Evolutionary conservation across 1,139 yeast genomes (phyloP), one percentile per base, ranked within the genome.

Genomic region (Nakaseomyces kungkrabaensis): DNA sequence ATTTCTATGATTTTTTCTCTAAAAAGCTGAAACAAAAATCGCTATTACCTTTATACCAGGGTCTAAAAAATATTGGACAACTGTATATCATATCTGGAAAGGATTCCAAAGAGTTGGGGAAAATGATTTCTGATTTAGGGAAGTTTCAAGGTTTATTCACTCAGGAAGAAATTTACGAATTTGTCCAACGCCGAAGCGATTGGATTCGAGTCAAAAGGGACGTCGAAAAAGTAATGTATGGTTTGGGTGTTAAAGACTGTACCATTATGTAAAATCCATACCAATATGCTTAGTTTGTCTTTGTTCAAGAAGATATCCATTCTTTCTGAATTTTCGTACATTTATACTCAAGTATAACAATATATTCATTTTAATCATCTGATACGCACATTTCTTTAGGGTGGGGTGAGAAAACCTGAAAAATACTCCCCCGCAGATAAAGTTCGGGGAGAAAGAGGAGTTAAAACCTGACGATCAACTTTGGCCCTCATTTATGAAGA

Each of bases 161-260:
- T 40, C 96, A 95, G 48, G 98, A 92, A 59, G 98, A 92, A 59
- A 84, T 92, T 29, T 85, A 87, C 61, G 96, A 89, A 61, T 86
- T 90, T 70, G 95, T 89, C 4, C 92, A 86, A 59, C 73, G 95
- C 54, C 73, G 98, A 51, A 77, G 81, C 45, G 98, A 92, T 63
- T 92, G 98, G 98, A 68, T 77, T 0, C 63, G 72, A 44, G 86
- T 92, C 41, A 81, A 79, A 57, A 74, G 75, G 54, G 88, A 85
- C 52, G 97, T 92, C 5, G 97, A 92, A 65, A 87, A 84, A 63
- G 92, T 87, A n/a, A 86, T 92, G 82, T 92, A 89, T 61, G 98
- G 98, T 0, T 74, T 89, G 51, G 88, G 92, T 13, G 68, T 84
- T 34, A 71, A 66, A 31, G 86, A 83, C 66, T 81, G 95, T 72